phyloP scores from a whole-genome alignment of 225 moss, liverwort and hornwort genomes.

The Anthoceros angustus region DNA sequence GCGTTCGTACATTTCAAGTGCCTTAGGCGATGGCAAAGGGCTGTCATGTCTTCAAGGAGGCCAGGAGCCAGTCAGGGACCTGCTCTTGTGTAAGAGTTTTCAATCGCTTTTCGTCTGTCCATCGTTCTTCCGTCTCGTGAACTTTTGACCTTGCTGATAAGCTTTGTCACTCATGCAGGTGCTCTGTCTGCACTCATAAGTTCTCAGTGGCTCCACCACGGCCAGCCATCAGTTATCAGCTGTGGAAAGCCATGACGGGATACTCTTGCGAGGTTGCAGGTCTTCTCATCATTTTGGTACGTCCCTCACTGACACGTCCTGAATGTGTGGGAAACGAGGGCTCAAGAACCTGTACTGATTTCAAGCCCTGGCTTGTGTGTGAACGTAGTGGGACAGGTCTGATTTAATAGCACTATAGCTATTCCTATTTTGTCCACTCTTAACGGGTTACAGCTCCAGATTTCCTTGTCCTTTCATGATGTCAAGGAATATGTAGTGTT shows the following conservation, averaged over 20 bases:
- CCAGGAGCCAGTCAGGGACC: slow-evolving; percentile 37
- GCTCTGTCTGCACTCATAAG: slow-evolving; percentile 68
- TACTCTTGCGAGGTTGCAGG: slow-evolving; percentile 58
- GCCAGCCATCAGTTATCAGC: slow-evolving; percentile 34
- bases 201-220: slow-evolving; percentile 59
- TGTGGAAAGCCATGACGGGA: slow-evolving; percentile 41
- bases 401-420: too few species aligned
- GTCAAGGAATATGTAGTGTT: too few species aligned
- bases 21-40: slow-evolving; percentile 61
- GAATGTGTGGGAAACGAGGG: too few species aligned
- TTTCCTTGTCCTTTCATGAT: too few species aligned
- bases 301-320: background rate
- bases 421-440: too few species aligned
- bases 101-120: background rate
- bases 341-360: background rate
- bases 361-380: background rate
- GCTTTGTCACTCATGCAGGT: slow-evolving; percentile 24
- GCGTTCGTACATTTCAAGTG: slow-evolving; percentile 69
- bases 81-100: slow-evolving; percentile 46
- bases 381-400: too few species aligned
- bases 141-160: background rate
- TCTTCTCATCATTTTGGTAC: slow-evolving; percentile 55
- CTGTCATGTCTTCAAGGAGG: slow-evolving; percentile 52
- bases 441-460: too few species aligned
- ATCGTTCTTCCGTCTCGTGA: background rate